phyloP scores from a whole-genome alignment of 2,329 filamentous ascomycete genomes.

The Aspergillus viridinutans region DNA sequence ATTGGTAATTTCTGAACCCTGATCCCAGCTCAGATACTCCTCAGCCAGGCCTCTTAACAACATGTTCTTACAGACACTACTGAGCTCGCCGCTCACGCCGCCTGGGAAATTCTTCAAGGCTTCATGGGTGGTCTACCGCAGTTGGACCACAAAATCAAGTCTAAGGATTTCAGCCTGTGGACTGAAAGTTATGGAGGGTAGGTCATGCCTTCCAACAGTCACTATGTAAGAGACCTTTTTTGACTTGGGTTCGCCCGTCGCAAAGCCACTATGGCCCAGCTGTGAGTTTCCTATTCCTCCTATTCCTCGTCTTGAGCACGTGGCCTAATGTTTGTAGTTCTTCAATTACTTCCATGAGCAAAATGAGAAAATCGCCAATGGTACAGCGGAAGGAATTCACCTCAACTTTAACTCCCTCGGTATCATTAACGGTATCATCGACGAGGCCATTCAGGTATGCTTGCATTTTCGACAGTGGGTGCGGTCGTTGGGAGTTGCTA shows the following conservation, averaged over 20 bases:
- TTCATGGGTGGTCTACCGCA: constrained; percentile 49
- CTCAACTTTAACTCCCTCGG: constrained; percentile 54
- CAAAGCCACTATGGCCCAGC: constrained; percentile 50
- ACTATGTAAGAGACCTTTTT: background rate
- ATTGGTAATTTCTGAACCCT: constrained; percentile 28
- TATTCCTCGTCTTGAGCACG: background rate
- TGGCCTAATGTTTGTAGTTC: constrained; percentile 37
- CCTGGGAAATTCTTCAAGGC: constrained; percentile 54
- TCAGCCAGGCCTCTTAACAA: background rate
- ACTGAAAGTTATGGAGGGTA: constrained; percentile 52
- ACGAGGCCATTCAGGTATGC: constrained; percentile 46
- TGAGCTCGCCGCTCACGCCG: constrained; percentile 51
- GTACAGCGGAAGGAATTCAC: constrained; percentile 44
- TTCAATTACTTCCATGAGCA: constrained; percentile 56
- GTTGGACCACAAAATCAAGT: constrained; percentile 47
- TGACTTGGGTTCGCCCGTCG: constrained; percentile 4
- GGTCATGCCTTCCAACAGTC: constrained; percentile 14
- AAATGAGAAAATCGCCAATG: constrained; percentile 52
- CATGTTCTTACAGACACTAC: constrained; percentile 46
- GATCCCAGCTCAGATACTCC: background rate
- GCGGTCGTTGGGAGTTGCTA: background rate
- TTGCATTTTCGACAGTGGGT: background rate
- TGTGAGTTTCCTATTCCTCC: constrained; percentile 14
- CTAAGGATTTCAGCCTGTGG: constrained; percentile 55
- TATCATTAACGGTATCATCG: constrained; percentile 56